Percentiles rank a stretch among this genome's conserved stretches.
Conservation (phyloP, 768 basidiomycete species). For the Boletus patriciae region DNA sequence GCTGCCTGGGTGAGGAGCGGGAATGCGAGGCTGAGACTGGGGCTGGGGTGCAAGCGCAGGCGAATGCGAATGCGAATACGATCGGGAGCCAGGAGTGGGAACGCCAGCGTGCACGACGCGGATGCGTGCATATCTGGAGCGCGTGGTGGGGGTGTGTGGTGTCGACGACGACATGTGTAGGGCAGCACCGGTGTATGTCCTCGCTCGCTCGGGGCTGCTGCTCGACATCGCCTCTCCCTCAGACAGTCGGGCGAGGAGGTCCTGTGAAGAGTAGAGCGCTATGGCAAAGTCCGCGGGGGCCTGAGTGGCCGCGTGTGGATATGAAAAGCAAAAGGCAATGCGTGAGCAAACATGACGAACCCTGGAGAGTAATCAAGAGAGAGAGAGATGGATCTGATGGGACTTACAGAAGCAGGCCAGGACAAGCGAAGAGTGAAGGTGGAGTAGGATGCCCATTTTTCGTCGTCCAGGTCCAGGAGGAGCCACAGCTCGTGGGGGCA, state of each 20-base stretch:
- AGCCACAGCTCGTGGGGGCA: constrained; percentile 52
- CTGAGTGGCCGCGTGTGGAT: constrained; percentile 25
- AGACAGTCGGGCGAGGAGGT: constrained; percentile 22
- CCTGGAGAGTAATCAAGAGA: background rate
- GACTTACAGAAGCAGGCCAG: constrained; percentile 56
- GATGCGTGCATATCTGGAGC: constrained; percentile 57
- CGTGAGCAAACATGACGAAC: background rate
- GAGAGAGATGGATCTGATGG: background rate
- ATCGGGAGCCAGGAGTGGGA: constrained; percentile 36
- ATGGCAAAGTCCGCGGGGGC: constrained; percentile 47
- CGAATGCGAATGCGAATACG: constrained; percentile 11
- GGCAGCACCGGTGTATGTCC: constrained; percentile 6
- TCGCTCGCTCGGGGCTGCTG: background rate
- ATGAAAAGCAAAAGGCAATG: background rate
- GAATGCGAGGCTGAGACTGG: background rate
- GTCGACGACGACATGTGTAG: constrained; percentile 7
- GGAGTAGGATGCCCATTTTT: constrained; percentile 40
- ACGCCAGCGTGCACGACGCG: constrained; percentile 55
- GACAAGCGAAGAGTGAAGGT: constrained; percentile 55
- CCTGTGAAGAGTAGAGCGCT: constrained; percentile 37
- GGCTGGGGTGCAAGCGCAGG: background rate
- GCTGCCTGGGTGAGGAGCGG: background rate
- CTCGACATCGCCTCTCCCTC: background rate
- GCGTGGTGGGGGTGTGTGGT: constrained; percentile 28
- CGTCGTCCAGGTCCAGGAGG: constrained; percentile 43